phyloP scores from a whole-genome alignment of 2,329 filamentous ascomycete species.

The Aspergillus sp. region DNA sequence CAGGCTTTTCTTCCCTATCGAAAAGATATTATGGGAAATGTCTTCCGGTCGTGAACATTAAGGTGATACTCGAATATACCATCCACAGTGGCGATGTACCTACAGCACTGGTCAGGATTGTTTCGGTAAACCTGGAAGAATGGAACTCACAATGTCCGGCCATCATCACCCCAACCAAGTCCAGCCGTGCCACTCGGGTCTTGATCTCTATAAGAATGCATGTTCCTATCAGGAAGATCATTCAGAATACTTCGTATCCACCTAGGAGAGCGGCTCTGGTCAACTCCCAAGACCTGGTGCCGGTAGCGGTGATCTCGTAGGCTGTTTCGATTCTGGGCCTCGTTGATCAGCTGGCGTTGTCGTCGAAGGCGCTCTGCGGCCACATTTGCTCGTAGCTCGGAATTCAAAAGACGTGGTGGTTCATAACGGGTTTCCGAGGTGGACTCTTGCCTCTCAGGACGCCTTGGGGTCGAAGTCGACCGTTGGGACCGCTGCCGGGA shows the following conservation, averaged over 20 bases:
- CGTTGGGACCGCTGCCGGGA: slow-evolving; percentile 22
- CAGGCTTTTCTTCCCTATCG: slow-evolving; percentile 23
- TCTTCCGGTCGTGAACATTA: slow-evolving; percentile 41
- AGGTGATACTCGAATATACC: slow-evolving; percentile 42
- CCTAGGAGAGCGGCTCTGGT: slow-evolving; percentile 29
- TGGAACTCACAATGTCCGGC: slow-evolving; percentile 36
- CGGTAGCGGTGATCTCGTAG: slow-evolving; percentile 28
- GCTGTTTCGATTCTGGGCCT: slow-evolving; percentile 23
- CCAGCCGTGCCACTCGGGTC: slow-evolving; percentile 39
- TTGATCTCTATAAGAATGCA: slow-evolving; percentile 24
- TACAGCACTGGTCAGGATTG: slow-evolving; percentile 15
- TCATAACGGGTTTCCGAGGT: slow-evolving; percentile 21
- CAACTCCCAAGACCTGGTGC: slow-evolving; percentile 24
- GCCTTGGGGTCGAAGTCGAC: slow-evolving; percentile 29
- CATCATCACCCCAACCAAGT: slow-evolving; percentile 41
- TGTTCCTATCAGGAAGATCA: slow-evolving; percentile 27
- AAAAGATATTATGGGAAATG: slow-evolving; percentile 37
- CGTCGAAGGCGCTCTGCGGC: slow-evolving; percentile 33
- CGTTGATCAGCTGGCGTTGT: slow-evolving; percentile 29
- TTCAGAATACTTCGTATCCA: slow-evolving; percentile 32
- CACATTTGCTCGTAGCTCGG: slow-evolving; percentile 31
- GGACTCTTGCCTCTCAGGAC: slow-evolving; percentile 20
- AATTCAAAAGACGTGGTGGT: slow-evolving; percentile 18
- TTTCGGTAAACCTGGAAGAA: background rate
- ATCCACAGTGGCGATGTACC: slow-evolving; percentile 41